Conservation (phyloP, 768 basidiomycete species). For the Lentinula detonsa region DNA sequence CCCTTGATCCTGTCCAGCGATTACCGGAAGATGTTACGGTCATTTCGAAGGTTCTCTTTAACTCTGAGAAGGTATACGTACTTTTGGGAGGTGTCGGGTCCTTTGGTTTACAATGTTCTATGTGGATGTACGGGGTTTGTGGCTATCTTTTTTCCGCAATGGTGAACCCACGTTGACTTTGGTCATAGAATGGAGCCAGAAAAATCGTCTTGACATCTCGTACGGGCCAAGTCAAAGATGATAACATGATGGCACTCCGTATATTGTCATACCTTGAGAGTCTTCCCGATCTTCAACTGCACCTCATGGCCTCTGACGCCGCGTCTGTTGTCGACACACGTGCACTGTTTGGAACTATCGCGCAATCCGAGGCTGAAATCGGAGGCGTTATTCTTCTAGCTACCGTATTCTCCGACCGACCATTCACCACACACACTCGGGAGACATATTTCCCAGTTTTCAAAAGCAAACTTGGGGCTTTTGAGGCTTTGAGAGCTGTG, state of each 20-base stretch:
- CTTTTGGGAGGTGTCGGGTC: slow-evolving; percentile 21
- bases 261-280: slow-evolving; percentile 8
- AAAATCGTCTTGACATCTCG: slow-evolving; percentile 18
- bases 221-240: slow-evolving; percentile 10
- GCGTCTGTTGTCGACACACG: slow-evolving; percentile 4
- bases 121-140: slow-evolving; percentile 24
- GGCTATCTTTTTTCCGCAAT: neutral
- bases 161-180: neutral
- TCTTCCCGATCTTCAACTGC: slow-evolving; percentile 11
- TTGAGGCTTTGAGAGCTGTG: slow-evolving; percentile 8
- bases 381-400: slow-evolving; percentile 15
- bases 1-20: neutral
- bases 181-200: slow-evolving; percentile 16
- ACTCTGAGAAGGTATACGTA: slow-evolving; percentile 17
- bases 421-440: slow-evolving; percentile 13
- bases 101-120: slow-evolving; percentile 17
- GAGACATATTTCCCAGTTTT: slow-evolving; percentile 14
- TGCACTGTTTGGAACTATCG: slow-evolving; percentile 1
- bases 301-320: slow-evolving; percentile 13
- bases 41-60: slow-evolving; percentile 10
- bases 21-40: neutral
- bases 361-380: slow-evolving; percentile 7
- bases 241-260: slow-evolving; percentile 5
- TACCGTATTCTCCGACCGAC: slow-evolving; percentile 11
- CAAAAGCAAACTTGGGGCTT: slow-evolving; percentile 12